phyloP scores from a whole-genome alignment of 306 rosid species.

The Heteromeles arbutifolia region DNA sequence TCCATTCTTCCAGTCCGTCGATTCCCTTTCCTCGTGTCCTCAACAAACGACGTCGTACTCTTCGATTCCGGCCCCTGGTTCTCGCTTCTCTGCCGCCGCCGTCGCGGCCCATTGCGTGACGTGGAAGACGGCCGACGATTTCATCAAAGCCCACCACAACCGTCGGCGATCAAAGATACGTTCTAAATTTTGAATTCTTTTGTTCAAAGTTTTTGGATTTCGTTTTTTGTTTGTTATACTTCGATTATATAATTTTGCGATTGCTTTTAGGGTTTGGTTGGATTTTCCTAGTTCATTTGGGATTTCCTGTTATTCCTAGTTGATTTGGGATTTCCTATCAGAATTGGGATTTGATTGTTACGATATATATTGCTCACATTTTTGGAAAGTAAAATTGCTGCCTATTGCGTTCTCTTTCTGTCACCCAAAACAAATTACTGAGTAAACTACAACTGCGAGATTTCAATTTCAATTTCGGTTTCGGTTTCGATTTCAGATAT shows the following conservation, averaged over 20 bases:
- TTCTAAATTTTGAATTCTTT: background rate
- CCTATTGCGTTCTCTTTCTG: too few relatives aligned
- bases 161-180: too few relatives aligned
- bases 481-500: background rate
- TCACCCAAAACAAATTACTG: too few relatives aligned
- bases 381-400: too few relatives aligned
- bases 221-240: background rate
- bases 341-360: too few relatives aligned
- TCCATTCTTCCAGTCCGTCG: background rate
- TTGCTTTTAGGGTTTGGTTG: background rate
- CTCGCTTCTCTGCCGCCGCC: constrained; percentile 10
- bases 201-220: too few relatives aligned
- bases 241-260: background rate
- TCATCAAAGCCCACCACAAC: too few relatives aligned
- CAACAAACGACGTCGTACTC: background rate
- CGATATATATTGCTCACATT: background rate
- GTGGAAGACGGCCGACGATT: background rate
- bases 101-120: constrained; percentile 24
- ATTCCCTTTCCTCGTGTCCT: background rate
- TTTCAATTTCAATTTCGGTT: background rate
- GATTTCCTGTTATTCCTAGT: too few relatives aligned
- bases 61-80: background rate
- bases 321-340: too few relatives aligned
- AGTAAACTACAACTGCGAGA: too few relatives aligned
- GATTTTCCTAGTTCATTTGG: background rate